Conservation (phyloP, 1,284 basidiomycete species). For the Ceratobasidium sp. region DNA sequence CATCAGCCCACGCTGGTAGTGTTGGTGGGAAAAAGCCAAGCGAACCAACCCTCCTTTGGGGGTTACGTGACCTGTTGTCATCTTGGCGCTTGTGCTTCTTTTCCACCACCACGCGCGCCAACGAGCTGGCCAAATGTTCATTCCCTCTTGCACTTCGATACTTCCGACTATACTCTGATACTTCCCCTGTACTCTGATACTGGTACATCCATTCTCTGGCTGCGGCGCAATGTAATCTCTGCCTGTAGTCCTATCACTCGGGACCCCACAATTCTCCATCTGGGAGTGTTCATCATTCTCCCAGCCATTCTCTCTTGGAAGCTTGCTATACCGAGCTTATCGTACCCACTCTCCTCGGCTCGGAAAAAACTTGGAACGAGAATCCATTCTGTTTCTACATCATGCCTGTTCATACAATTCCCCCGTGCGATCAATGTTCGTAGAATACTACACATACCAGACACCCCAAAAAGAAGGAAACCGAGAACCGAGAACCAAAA, state of each 20-base stretch:
- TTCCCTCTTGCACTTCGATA: too few species aligned
- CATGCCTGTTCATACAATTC: background rate
- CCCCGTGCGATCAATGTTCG: background rate
- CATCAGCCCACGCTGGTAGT: background rate
- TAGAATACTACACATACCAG: background rate
- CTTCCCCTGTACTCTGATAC: too few species aligned
- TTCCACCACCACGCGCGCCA: too few species aligned
- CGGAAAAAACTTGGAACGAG: background rate
- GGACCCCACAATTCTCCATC: background rate
- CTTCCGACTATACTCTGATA: too few species aligned
- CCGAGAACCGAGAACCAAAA: too few species aligned
- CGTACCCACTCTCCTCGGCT: too few species aligned
- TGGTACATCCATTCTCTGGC: too few species aligned
- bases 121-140: too few species aligned
- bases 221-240: background rate
- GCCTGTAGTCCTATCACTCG: background rate
- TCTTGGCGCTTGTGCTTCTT: background rate
- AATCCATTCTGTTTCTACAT: background rate
- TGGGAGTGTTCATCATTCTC: too few species aligned
- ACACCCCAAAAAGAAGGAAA: background rate
- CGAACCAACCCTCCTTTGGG: background rate
- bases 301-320: background rate
- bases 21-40: background rate
- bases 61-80: background rate
- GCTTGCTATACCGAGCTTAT: background rate